A percentile compares a stretch with the other conserved stretches of the same genome.
Conservation (phyloP, 495 filamentous ascomycete species). For the Xanthoparmelia taractica region DNA sequence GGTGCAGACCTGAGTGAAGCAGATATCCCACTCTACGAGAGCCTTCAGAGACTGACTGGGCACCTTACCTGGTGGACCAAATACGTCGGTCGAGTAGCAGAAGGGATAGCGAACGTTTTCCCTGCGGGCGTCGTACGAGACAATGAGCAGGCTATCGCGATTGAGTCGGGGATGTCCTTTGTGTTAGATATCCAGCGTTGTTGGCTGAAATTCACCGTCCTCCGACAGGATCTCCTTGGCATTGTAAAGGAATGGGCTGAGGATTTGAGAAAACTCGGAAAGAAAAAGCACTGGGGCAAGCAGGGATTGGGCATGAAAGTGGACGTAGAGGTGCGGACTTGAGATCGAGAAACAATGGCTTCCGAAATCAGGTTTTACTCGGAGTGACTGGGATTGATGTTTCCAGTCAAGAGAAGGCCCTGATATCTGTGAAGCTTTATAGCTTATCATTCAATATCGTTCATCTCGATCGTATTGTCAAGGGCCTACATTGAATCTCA, state of each 20-base stretch:
- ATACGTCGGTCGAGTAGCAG: constrained; percentile 51
- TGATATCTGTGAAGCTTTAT: background rate
- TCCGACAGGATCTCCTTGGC: constrained; percentile 29
- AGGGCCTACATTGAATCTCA: constrained; percentile 77
- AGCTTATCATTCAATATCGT: background rate
- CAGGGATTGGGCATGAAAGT: constrained; percentile 20
- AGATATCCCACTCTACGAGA: constrained; percentile 41
- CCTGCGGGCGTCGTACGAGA: constrained; percentile 42
- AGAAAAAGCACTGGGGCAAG: constrained; percentile 50
- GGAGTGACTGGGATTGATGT: no score
- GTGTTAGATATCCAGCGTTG: background rate
- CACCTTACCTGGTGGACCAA: constrained; percentile 53
- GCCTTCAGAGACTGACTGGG: constrained; percentile 41
- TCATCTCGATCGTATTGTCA: constrained; percentile 25
- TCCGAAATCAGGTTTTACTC: no score
- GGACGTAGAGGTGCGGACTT: background rate
- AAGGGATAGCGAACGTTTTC: constrained; percentile 41
- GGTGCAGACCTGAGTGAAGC: constrained; percentile 53
- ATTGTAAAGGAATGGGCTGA: constrained; percentile 24
- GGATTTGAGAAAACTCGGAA: constrained; percentile 49
- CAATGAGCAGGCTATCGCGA: constrained; percentile 20
- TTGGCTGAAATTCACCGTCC: constrained; percentile 20
- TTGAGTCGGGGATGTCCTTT: constrained; percentile 3
- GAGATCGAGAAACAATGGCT: background rate
- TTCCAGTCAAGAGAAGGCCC: background rate